Base-by-base conservation (phyloP, 1,284 basidiomycete genomes). In the Ceratobasidium sp. region DNA sequence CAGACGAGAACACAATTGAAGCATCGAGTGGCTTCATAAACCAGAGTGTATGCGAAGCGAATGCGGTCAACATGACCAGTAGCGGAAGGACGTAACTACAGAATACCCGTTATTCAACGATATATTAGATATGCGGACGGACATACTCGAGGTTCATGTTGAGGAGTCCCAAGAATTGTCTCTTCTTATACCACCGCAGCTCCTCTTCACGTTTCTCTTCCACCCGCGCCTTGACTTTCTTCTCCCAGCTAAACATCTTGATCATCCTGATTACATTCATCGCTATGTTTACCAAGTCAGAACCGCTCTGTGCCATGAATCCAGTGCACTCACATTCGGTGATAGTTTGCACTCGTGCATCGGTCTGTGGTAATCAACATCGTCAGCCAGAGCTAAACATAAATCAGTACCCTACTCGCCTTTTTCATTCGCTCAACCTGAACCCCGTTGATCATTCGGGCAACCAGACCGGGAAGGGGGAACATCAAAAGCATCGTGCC, bases 41-140 rank as follows among this genome's bases (percentile, higher is more conserved):
- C 20, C 7, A 29, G 7, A 53, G n/a, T 53, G 50, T 53, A 20
- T 53, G 50, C 42, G 85, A 83, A 4, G 83, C 82, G 75, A 86
- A 92, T 0, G 89, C 89, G 20, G 82, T 82, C 38, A 87, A 74
- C 84, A 91, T 92, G 13, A 85, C 86, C 45, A 86, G 72, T 3
- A 88, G 79, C 0, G 90, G 88, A 38, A 91, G 84, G 47, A 86
- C 56, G 72, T 82, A 84, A 76, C 86, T 88, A 70, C 72, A 69
- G 58, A 72, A 27, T 49, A 22, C 42, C 38, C 52, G 62, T 65
- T 7, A 25, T 13, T 25, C 31, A 40, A 34, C 52, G 52, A 7
- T 38, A 17, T 43, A 13, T 38, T 7, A n/a, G n/a, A n/a, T n/a
- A n/a, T n/a, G n/a, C n/a, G n/a, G n/a, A 29, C 57, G 31, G 3